Conservation (phyloP, 495 filamentous ascomycete genomes). For the Hypoxylon subgilvum region DNA sequence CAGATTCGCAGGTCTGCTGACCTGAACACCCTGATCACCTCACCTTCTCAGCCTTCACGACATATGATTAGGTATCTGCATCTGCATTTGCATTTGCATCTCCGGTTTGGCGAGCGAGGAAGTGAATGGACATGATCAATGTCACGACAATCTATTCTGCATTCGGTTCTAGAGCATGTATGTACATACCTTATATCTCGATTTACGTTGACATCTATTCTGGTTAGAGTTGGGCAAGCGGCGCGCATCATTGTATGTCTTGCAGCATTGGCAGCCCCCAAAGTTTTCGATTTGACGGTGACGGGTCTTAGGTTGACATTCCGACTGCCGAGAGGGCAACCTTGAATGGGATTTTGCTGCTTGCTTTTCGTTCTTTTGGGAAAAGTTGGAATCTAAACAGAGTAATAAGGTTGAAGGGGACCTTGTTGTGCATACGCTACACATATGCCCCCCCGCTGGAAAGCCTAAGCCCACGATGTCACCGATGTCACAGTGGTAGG, state of each 20-base stretch:
- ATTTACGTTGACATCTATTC: slow-evolving; percentile 32
- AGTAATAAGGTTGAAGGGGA: slow-evolving; percentile 28
- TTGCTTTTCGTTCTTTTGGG: slow-evolving; percentile 26
- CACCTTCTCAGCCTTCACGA: too few relatives aligned
- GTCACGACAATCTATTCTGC: too few relatives aligned
- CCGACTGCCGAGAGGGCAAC: slow-evolving; percentile 38
- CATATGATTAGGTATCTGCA: too few relatives aligned
- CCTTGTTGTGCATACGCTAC: slow-evolving; percentile 30
- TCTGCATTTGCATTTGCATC: too few relatives aligned
- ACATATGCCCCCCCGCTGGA: neutral
- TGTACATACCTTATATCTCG: slow-evolving; percentile 28
- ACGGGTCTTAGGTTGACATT: slow-evolving; percentile 39
- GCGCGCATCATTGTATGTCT: slow-evolving; percentile 41
- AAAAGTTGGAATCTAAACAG: slow-evolving; percentile 33
- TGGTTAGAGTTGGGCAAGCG: slow-evolving; percentile 32
- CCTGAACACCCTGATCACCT: too few relatives aligned
- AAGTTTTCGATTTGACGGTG: slow-evolving; percentile 38
- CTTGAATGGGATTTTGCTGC: slow-evolving; percentile 25
- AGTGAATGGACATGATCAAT: too few relatives aligned
- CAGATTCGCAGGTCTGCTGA: slow-evolving; percentile 4
- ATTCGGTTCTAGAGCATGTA: too few relatives aligned
- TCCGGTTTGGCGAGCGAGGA: too few relatives aligned
- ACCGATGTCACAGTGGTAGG: too few relatives aligned
- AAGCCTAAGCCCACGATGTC: too few relatives aligned
- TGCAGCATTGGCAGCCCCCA: slow-evolving; percentile 36